Evolutionary conservation across 441 rosid genomes (phyloP).

Genomic region (Dalechampia spathulata): DNA sequence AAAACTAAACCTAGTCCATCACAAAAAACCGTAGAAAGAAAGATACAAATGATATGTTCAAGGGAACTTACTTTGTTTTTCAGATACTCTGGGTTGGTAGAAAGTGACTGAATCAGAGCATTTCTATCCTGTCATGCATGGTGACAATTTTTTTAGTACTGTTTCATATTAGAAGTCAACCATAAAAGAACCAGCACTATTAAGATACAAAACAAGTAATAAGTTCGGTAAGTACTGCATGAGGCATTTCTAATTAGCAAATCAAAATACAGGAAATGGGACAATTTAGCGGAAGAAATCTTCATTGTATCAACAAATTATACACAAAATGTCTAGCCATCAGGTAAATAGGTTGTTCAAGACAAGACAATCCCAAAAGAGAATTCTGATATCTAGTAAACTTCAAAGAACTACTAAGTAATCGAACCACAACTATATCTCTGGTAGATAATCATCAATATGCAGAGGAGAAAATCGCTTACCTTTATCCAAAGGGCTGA

Average conservation of each 20-base stretch:
- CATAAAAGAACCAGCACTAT: neutral
- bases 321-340: too few species aligned
- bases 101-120: constrained; percentile 66
- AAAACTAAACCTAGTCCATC: neutral
- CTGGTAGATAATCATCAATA: neutral
- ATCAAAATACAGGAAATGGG: neutral
- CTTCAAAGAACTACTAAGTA: too few species aligned
- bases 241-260: neutral
- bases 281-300: neutral
- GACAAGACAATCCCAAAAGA: too few species aligned
- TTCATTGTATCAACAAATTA: neutral
- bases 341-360: too few species aligned
- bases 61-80: constrained; percentile 47
- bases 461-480: constrained; percentile 8
- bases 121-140: constrained; percentile 49
- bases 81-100: constrained; percentile 66
- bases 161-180: neutral
- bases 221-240: neutral
- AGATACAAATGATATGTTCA: neutral
- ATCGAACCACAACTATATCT: neutral
- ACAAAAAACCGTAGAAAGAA: neutral
- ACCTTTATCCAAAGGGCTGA: constrained; percentile 95
- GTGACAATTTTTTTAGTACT: constrained; percentile 5
- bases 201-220: neutral
- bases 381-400: neutral